Evolutionary conservation across 2,329 filamentous ascomycete species (phyloP).

Genomic region (Colletotrichum lentis): DNA sequence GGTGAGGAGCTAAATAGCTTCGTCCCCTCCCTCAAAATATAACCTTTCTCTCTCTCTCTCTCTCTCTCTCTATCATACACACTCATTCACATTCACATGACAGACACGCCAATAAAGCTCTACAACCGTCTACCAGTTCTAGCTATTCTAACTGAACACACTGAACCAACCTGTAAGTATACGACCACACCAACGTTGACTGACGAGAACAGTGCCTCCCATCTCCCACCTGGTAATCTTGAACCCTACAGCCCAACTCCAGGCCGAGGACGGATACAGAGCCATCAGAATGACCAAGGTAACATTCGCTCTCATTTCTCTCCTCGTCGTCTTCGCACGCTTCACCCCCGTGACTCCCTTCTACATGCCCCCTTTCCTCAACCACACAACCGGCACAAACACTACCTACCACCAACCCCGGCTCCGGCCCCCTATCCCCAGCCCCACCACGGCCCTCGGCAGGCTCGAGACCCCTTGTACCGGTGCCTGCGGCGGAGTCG

Average conservation of each 20-base stretch:
- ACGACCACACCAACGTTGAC: not conserved
- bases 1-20: no score
- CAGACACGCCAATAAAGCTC: not conserved
- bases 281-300: conserved; percentile 16
- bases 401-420: not conserved
- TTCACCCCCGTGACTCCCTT: not conserved
- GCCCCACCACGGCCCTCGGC: not conserved
- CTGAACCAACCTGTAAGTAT: conserved; percentile 7
- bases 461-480: not conserved
- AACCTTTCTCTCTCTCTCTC: no score
- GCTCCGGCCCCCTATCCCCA: not conserved
- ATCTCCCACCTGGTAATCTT: not conserved
- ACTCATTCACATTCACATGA: not conserved
- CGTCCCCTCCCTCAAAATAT: not conserved
- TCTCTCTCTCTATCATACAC: not conserved
- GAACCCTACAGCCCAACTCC: not conserved
- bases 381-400: conserved; percentile 9
- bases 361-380: conserved; percentile 8
- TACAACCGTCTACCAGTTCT: not conserved
- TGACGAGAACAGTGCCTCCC: conserved; percentile 19
- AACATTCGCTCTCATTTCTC: not conserved
- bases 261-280: not conserved
- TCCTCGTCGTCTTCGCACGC: conserved; percentile 6
- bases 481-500: no score
- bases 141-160: not conserved